Evolutionary conservation across 805 yeast genomes (phyloP).

Genomic region (Cyberlindnera subsufficiens): DNA sequence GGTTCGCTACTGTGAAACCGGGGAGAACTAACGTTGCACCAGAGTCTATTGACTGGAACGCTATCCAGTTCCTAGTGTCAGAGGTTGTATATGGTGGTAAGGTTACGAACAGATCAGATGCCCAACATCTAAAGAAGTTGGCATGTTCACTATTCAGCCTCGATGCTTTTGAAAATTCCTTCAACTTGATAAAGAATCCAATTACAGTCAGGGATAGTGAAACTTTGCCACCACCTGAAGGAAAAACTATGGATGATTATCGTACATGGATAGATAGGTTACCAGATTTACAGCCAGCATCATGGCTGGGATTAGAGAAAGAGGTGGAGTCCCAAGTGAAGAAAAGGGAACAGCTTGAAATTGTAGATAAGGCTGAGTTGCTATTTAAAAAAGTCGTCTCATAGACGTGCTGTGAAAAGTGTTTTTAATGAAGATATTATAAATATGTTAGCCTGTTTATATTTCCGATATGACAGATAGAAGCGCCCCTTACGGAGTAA

Average conservation of each 20-base stretch:
- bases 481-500: too few species aligned
- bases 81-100: constrained; percentile 64
- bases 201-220: constrained; percentile 8
- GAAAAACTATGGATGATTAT: constrained; percentile 29
- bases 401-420: too few species aligned
- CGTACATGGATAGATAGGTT: constrained; percentile 44
- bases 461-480: too few species aligned
- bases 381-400: not conserved
- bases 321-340: constrained; percentile 31
- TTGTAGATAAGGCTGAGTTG: not conserved
- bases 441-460: too few species aligned
- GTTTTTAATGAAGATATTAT: too few species aligned
- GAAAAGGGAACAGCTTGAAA: not conserved
- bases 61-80: constrained; percentile 42
- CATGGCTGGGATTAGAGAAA: constrained; percentile 47
- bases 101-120: constrained; percentile 38
- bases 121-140: constrained; percentile 27
- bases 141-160: constrained; percentile 33
- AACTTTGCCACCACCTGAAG: constrained; percentile 40
- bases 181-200: constrained; percentile 33
- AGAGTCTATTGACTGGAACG: constrained; percentile 47
- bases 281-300: constrained; percentile 47
- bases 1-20: constrained; percentile 28
- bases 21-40: constrained; percentile 35
- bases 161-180: constrained; percentile 35